Percentiles rank a stretch among this genome's conserved stretches.
These are phyloP conservation scores for Claviceps spartinae DNA, from an alignment of 2,329 filamentous ascomycete genomes.

Conservation along the genomic window DNA sequence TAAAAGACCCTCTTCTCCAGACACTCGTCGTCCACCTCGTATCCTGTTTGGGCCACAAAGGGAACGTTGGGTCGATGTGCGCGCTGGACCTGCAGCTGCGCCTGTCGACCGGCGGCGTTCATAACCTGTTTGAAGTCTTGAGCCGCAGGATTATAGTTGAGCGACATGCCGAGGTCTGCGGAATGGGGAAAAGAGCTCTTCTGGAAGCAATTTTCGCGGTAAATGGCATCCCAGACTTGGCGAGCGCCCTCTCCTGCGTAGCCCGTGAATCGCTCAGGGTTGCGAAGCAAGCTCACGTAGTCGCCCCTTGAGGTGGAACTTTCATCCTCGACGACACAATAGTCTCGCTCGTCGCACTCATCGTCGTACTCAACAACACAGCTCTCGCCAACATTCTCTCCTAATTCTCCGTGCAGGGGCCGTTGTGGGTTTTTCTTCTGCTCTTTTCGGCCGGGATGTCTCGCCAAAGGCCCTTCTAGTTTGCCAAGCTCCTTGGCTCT, in stretches of 20 bases:
- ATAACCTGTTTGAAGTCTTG: slow-evolving; percentile 49
- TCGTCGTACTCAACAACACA: slow-evolving; percentile 97
- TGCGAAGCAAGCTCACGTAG: slow-evolving; percentile 87
- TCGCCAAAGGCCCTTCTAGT: slow-evolving; percentile 79
- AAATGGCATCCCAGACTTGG: slow-evolving; percentile 94
- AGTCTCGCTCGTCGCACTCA: slow-evolving; percentile 91
- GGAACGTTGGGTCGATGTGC: slow-evolving; percentile 35
- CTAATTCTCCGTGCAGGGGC: slow-evolving; percentile 70
- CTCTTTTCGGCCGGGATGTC: slow-evolving; percentile 65
- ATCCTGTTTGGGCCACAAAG: slow-evolving; percentile 47
- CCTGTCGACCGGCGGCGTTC: slow-evolving; percentile 44
- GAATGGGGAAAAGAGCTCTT: slow-evolving; percentile 49
- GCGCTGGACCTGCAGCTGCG: slow-evolving; percentile 42
- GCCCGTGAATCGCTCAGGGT: slow-evolving; percentile 90
- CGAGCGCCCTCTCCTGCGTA: slow-evolving; percentile 74
- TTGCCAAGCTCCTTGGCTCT: slow-evolving; percentile 84
- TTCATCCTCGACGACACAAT: slow-evolving; percentile 93
- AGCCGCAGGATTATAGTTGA: slow-evolving; percentile 37
- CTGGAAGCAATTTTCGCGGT: slow-evolving; percentile 92
- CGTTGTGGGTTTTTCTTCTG: slow-evolving; percentile 57
- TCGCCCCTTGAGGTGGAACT: slow-evolving; percentile 76
- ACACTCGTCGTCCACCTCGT: slow-evolving; percentile 81
- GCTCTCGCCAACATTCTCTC: slow-evolving; percentile 80
- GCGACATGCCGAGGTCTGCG: slow-evolving; percentile 36
- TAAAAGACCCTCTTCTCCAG: slow-evolving; percentile 99